A percentile compares a stretch with the other conserved stretches of the same genome.
phyloP scores from a whole-genome alignment of 345 rosid genomes.

The Pistacia atlantica region DNA sequence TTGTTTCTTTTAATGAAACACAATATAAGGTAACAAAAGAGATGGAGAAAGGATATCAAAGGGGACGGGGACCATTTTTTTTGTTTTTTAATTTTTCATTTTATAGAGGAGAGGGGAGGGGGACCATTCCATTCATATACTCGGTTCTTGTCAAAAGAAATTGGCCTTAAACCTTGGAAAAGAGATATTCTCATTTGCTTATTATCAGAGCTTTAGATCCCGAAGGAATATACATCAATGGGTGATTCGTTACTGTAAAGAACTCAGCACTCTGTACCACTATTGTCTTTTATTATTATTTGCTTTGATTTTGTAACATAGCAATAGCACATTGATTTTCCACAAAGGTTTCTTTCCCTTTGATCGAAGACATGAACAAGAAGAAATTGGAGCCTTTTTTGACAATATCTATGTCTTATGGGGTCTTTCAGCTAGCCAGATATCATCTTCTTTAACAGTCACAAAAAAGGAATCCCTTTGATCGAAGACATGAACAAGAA shows the following conservation, averaged over 20 bases:
- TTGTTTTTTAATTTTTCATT: not conserved
- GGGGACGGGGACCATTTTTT: conserved; percentile 40
- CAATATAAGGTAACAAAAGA: conserved; percentile 13
- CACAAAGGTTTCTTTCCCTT: no score
- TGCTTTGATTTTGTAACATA: no score
- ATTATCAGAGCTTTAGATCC: not conserved
- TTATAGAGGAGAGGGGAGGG: conserved; percentile 7
- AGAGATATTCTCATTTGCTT: conserved; percentile 5
- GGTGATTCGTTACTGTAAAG: no score
- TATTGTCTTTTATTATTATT: no score
- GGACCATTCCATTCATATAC: conserved; percentile 21
- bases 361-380: not conserved
- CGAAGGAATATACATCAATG: not conserved
- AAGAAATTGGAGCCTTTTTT: not conserved
- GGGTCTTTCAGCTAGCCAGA: no score
- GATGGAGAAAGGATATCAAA: not conserved
- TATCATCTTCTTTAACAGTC: no score
- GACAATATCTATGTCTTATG: no score
- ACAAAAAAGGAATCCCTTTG: no score
- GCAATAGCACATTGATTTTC: no score
- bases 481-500: not conserved
- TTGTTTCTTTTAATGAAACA: conserved; percentile 61
- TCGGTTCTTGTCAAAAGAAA: no score
- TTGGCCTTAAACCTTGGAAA: not conserved
- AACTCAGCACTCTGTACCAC: not conserved